These are phyloP conservation scores for Rugonectria rugulosa DNA, from an alignment of 2,329 filamentous ascomycete genomes.

Conservation along the genomic window DNA sequence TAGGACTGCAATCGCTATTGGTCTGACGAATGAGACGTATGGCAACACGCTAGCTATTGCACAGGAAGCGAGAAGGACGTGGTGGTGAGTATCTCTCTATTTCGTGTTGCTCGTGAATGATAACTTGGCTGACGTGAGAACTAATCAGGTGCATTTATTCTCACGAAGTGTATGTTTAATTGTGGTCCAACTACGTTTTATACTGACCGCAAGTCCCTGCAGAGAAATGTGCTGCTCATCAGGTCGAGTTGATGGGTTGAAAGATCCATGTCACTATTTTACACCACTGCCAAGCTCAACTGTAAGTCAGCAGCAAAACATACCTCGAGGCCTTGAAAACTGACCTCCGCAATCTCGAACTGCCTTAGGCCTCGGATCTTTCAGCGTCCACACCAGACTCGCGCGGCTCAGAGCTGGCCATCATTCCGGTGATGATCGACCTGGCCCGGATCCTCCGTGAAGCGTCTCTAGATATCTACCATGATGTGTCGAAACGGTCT, in stretches of 20 bases:
- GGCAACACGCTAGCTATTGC: background rate
- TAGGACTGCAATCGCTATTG: conserved; percentile 6
- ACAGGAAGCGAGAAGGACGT: conserved; percentile 1
- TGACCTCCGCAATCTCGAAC: background rate
- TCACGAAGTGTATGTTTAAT: conserved; percentile 1
- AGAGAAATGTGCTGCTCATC: conserved; percentile 8
- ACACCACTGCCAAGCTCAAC: conserved; percentile 1
- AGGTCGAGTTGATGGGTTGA: background rate
- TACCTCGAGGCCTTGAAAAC: too few species aligned
- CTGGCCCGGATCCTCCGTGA: background rate
- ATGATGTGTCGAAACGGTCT: background rate
- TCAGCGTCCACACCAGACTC: background rate
- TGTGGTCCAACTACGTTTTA: background rate
- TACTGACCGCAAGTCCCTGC: background rate
- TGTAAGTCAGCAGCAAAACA: background rate
- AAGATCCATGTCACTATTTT: conserved; percentile 5
- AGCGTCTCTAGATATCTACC: conserved; percentile 1
- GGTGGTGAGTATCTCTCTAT: conserved; percentile 2
- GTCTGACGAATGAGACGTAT: conserved; percentile 1
- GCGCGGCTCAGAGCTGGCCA: background rate
- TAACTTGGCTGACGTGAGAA: background rate
- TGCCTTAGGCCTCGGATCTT: background rate
- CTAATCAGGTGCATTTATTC: conserved; percentile 5
- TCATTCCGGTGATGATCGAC: conserved; percentile 5
- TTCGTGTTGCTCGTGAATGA: too few species aligned